phyloP scores from a whole-genome alignment of 352 stramenopile species.

The Globisporangium uncinulatum region DNA sequence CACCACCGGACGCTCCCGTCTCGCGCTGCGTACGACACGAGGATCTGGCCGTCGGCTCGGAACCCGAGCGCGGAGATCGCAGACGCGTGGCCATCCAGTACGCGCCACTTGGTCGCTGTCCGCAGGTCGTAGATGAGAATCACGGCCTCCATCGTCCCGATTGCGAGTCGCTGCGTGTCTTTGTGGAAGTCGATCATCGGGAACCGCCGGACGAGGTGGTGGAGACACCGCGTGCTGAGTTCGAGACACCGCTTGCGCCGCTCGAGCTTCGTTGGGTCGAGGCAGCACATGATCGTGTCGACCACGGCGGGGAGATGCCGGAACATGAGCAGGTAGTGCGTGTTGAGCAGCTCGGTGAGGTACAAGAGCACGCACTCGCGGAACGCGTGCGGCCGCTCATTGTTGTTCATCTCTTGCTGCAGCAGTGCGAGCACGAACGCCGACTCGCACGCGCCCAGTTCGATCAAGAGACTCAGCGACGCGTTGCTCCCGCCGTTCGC shows the following conservation, averaged over 20 bases:
- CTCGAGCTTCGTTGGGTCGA: conserved; percentile 83
- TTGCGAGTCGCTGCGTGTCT: conserved; percentile 75
- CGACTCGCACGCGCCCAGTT: conserved; percentile 70
- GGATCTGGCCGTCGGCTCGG: conserved; percentile 62
- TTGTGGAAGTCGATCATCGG: conserved; percentile 88
- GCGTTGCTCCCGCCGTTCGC: conserved; percentile 61
- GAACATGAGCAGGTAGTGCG: conserved; percentile 80
- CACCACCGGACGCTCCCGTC: conserved; percentile 80
- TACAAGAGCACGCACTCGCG: conserved; percentile 73
- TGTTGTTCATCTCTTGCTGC: conserved; percentile 81
- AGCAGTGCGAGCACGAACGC: conserved; percentile 72
- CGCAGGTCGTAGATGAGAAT: conserved; percentile 87
- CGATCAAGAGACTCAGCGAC: conserved; percentile 69
- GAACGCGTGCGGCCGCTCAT: conserved; percentile 57
- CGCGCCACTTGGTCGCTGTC: conserved; percentile 85
- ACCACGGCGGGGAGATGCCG: conserved; percentile 75
- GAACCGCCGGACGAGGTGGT: conserved; percentile 77
- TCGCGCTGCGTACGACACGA: conserved; percentile 78
- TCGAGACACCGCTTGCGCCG: conserved; percentile 69
- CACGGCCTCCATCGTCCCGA: conserved; percentile 84
- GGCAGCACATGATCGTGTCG: conserved; percentile 80
- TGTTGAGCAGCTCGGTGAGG: conserved; percentile 79
- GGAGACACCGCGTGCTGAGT: conserved; percentile 73
- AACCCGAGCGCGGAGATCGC: conserved; percentile 71
- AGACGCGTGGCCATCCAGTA: conserved; percentile 74